Evolutionary conservation across 768 basidiomycete genomes (phyloP), one percentile per base, ranked within the genome.

Genomic region (Butyriboletus loyo): DNA sequence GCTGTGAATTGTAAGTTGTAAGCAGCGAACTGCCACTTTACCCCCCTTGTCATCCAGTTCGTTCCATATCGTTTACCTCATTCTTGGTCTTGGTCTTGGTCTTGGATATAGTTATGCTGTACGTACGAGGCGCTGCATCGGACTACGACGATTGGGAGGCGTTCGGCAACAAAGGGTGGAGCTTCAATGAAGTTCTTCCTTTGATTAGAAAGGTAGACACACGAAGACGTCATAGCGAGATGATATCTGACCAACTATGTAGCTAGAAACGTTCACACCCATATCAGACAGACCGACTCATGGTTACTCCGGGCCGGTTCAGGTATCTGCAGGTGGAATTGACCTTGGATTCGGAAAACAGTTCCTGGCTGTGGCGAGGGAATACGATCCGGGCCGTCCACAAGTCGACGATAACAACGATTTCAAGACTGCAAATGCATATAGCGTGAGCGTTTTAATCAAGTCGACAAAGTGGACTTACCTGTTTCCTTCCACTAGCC

Each of bases 131-230:
- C 14, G 66, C 80, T 8, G 78, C 81, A 2, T 85, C 83, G 0
- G 86, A 87, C 60, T 85, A 80, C 43, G 82, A 87, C 55, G 80
- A 81, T 45, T 86, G 85, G 85, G 55, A 38, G 1, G 62, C 71
- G 2, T 65, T 79, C 24, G 73, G 72, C 5, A 85, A 86, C 60
- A 66, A 76, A 1, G 85, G 84, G 2, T 87, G 86, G 86, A 73
- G 82, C 6, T 79, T 81, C 0, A 69, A 73, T 43, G 71, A 80
- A 25, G 60, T 87, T 5, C 76, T 86, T 28, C 84, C 85, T 0
- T 67, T 85, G 14, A 55, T 84, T 28, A 78, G 71, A 55, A 85
- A 85, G 76, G 86, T 80, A 50, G 8, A 47, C 30, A 7, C 11
- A 8, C n/a, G 24, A 2, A 11, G 15, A 8, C 1, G 1, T 8